phyloP scores from a whole-genome alignment of 164 flowering plant genomes.

The Echeveria elegans region DNA sequence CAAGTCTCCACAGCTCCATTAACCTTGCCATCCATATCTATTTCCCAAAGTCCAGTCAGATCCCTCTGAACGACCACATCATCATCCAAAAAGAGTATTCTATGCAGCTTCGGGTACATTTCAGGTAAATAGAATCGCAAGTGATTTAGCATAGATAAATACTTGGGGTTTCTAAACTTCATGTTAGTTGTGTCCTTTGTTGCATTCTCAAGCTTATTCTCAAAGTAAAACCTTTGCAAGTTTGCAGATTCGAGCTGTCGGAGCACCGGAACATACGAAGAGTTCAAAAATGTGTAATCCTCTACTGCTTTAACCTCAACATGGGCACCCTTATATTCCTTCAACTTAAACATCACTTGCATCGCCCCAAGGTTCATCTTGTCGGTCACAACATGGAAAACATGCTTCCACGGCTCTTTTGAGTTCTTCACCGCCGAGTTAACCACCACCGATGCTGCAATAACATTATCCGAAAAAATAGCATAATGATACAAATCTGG shows the following conservation, averaged over 20 bases:
- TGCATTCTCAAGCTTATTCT: constrained; percentile 38
- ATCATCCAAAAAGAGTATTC: constrained; percentile 39
- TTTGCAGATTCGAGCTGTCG: constrained; percentile 37
- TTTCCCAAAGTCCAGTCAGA: constrained; percentile 39
- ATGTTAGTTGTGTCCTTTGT: constrained; percentile 41
- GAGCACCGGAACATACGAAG: constrained; percentile 38
- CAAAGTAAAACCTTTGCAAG: constrained; percentile 40
- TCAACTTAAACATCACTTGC: constrained; percentile 46
- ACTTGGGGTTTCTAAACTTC: constrained; percentile 49
- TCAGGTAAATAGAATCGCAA: constrained; percentile 42
- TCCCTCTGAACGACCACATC: constrained; percentile 43
- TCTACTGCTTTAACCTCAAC: constrained; percentile 45
- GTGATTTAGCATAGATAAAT: constrained; percentile 38
- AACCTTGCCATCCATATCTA: constrained; percentile 50
- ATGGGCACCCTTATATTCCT: constrained; percentile 40
- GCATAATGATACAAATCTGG: constrained; percentile 41
- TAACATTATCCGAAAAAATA: constrained; percentile 38
- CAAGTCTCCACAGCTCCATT: constrained; percentile 48
- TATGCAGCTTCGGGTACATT: constrained; percentile 39
- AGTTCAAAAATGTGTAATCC: constrained; percentile 43
- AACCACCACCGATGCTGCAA: constrained; percentile 46
- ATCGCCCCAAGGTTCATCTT: constrained; percentile 51
- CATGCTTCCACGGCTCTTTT: constrained; percentile 41
- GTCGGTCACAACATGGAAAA: constrained; percentile 44
- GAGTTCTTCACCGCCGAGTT: constrained; percentile 41